phyloP scores from a whole-genome alignment of 441 rosid species.

The Croton setiger region DNA sequence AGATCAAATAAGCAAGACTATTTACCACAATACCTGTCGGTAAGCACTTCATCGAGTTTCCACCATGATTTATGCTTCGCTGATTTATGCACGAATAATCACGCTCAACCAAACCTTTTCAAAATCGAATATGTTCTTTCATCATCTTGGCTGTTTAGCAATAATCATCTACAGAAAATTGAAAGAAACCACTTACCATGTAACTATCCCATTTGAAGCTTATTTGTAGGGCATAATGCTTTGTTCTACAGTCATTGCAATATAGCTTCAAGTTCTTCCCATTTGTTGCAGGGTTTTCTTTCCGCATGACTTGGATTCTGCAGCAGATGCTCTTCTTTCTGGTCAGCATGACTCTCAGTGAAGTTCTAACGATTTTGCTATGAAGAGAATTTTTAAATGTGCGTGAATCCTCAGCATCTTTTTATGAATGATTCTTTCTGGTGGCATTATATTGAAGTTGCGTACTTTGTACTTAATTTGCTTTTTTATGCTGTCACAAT shows the following conservation, averaged over 20 bases:
- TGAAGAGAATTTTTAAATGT: background rate
- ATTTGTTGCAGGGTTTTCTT: slow-evolving; percentile 72
- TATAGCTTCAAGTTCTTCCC: background rate
- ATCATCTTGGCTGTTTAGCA: slow-evolving; percentile 7
- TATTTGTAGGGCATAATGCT: background rate
- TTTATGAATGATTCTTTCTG: background rate
- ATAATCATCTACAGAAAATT: background rate
- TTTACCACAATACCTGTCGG: slow-evolving; percentile 95
- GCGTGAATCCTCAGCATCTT: background rate
- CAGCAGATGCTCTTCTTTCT: slow-evolving; percentile 72
- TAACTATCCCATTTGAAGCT: background rate
- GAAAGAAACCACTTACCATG: background rate
- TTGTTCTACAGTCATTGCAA: background rate
- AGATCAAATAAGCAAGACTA: slow-evolving; percentile 54
- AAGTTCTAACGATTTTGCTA: slow-evolving; percentile 1
- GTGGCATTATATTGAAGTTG: background rate
- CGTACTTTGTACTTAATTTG: no score
- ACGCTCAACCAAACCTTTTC: background rate
- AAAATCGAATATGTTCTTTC: slow-evolving; percentile 6
- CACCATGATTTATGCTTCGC: background rate
- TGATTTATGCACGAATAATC: background rate
- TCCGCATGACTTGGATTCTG: slow-evolving; percentile 80
- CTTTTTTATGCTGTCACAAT: no score
- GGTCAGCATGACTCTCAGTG: slow-evolving; percentile 29
- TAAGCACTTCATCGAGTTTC: slow-evolving; percentile 25